A percentile compares a stretch with the other conserved stretches of the same genome.
phyloP scores from a whole-genome alignment of 1,139 yeast species.

The Ashbya aceris region DNA sequence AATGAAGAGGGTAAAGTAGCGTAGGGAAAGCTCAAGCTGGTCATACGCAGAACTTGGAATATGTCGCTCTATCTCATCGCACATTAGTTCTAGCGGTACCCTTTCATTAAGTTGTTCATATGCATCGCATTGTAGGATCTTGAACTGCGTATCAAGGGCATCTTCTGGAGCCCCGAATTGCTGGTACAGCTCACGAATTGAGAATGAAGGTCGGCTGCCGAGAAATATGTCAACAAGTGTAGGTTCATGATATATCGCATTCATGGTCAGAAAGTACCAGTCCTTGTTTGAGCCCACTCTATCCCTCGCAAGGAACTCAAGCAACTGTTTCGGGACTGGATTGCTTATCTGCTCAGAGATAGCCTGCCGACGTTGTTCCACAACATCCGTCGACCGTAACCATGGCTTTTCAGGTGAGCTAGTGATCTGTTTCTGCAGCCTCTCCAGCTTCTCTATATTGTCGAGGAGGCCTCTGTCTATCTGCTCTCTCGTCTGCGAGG shows the following conservation, averaged over 20 bases:
- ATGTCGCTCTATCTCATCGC: slow-evolving; percentile 7
- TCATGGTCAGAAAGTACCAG: slow-evolving; percentile 23
- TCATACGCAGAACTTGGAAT: neutral
- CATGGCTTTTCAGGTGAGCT: neutral
- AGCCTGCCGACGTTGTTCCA: neutral
- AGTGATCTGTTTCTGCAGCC: neutral
- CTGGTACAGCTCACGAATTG: slow-evolving; percentile 9
- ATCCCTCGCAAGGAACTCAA: slow-evolving; percentile 3
- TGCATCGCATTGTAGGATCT: slow-evolving; percentile 5
- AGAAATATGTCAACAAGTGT: slow-evolving; percentile 4
- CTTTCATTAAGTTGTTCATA: slow-evolving; percentile 17
- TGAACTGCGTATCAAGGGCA: slow-evolving; percentile 6
- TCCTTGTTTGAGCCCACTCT: slow-evolving; percentile 11
- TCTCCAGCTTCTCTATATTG: neutral
- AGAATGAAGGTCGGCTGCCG: slow-evolving; percentile 4
- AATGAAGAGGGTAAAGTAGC: slow-evolving; percentile 17
- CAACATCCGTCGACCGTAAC: neutral
- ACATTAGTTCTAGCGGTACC: slow-evolving; percentile 18
- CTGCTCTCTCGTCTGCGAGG: no score
- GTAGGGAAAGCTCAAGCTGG: neutral
- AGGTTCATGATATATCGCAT: slow-evolving; percentile 8
- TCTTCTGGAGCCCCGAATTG: slow-evolving; percentile 15
- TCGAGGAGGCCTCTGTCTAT: neutral
- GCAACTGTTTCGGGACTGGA: neutral
- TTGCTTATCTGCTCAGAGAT: neutral